Percentiles rank a stretch among this genome's conserved stretches.
These are phyloP conservation scores for Medicago arabica DNA, from an alignment of 306 rosid genomes.

Conservation along the genomic window DNA sequence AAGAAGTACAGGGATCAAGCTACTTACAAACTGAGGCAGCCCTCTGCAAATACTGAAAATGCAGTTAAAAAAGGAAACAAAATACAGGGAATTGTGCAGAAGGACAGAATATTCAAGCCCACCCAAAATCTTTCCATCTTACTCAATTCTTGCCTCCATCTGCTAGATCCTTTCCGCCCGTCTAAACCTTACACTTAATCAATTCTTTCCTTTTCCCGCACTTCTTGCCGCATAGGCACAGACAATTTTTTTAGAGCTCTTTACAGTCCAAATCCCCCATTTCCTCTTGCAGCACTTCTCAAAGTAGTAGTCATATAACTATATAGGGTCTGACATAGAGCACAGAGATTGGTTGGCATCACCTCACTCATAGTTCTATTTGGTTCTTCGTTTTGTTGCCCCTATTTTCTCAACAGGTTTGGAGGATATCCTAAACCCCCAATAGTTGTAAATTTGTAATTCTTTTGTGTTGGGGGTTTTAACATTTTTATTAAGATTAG, in stretches of 20 bases:
- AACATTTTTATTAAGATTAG: conserved; percentile 2
- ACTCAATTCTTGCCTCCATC: background rate
- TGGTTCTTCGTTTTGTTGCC: background rate
- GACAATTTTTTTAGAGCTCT: conserved; percentile 8
- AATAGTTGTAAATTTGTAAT: conserved; percentile 2
- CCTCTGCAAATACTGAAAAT: conserved; percentile 12
- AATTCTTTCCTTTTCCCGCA: background rate
- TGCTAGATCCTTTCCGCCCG: background rate
- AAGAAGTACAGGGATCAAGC: conserved; percentile 4
- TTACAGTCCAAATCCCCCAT: background rate
- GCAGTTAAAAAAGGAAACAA: conserved; percentile 22
- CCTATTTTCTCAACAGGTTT: background rate
- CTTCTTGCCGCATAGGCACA: background rate
- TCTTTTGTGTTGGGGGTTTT: background rate
- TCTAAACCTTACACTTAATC: background rate
- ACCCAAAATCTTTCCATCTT: conserved; percentile 9
- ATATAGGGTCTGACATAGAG: background rate
- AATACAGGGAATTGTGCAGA: background rate
- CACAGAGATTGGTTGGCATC: background rate
- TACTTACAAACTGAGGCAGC: conserved; percentile 4
- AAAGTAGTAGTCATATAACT: conserved; percentile 5
- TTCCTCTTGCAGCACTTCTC: background rate
- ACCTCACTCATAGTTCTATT: background rate
- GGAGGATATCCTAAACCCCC: background rate
- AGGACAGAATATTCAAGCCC: conserved; percentile 1